Conservation (phyloP, 2,329 filamentous ascomycete species). For the Chaetothyriales sp. region DNA sequence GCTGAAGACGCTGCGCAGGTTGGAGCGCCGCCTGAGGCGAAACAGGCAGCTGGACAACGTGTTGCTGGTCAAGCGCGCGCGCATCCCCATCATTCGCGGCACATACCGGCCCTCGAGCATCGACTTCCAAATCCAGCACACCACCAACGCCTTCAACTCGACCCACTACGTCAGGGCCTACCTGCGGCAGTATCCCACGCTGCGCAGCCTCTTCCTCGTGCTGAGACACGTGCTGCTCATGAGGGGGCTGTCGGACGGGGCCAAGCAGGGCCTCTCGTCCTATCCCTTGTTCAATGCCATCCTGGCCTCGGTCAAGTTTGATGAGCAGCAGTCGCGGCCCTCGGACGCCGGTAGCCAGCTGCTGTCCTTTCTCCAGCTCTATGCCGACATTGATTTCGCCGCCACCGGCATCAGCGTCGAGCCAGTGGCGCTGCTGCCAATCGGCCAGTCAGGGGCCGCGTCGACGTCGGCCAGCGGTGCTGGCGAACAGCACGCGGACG, state of each 20-base stretch:
- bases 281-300: slow-evolving; percentile 46
- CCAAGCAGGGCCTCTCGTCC: slow-evolving; percentile 37
- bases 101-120: slow-evolving; percentile 37
- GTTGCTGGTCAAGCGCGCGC: slow-evolving; percentile 12
- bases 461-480: slow-evolving; percentile 2
- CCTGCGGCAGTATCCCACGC: slow-evolving; percentile 35
- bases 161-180: slow-evolving; percentile 34
- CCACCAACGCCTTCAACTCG: slow-evolving; percentile 28
- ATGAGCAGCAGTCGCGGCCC: slow-evolving; percentile 22
- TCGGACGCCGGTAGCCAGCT: slow-evolving; percentile 30
- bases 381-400: slow-evolving; percentile 33
- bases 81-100: slow-evolving; percentile 23
- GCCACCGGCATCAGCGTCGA: slow-evolving; percentile 37
- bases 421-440: slow-evolving; percentile 32
- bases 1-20: background rate
- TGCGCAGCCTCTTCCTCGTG: slow-evolving; percentile 37
- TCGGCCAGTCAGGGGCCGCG: slow-evolving; percentile 15
- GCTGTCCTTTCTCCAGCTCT: slow-evolving; percentile 38
- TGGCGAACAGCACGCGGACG: slow-evolving; percentile 4
- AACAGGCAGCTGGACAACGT: background rate
- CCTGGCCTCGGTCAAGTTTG: slow-evolving; percentile 38
- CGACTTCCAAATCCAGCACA: slow-evolving; percentile 38
- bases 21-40: background rate
- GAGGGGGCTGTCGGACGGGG: slow-evolving; percentile 36
- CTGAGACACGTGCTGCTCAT: slow-evolving; percentile 39